Base-by-base conservation (phyloP, 106 monocot genomes). In the Platanthera zijinensis region DNA sequence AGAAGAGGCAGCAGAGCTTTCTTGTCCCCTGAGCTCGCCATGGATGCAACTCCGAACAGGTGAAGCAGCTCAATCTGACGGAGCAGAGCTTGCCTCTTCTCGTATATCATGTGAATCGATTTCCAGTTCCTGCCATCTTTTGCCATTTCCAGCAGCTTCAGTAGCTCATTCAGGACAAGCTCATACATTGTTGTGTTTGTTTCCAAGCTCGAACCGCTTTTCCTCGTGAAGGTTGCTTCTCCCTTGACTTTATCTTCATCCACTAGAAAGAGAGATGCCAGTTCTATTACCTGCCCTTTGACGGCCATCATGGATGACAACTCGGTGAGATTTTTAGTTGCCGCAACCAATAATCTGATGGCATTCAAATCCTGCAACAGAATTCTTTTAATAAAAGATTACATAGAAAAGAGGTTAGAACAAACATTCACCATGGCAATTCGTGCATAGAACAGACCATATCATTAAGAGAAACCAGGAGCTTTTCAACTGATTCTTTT, bases 21-120 rank as follows among this genome's bases (percentile, higher is more conserved):
- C 51, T 53, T 61, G 50, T 79, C 46, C 48, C 21, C 78, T 10
- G 21, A 69, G 45, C 52, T 77, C 18, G 45, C 21, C 19, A 47
- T 11, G 22, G 47, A 53, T 25, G 48, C 71, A 12, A 51, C 61
- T 15, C 76, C 76, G 73, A 84, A 80, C 7, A 73, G 39, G 19
- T 79, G 79, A 32, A 84, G 70, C 13, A 84, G 76, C 79, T 79
- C 76, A 45, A 84, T 84, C 79, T 76, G 75, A 46, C 59, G 10
- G n/a, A 84, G 79, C 53, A 79, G 50, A 21, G 76, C 69, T 39
- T 71, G 50, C 57, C 84, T 71, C 75, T 32, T 54, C 70, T 75
- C 68, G 45, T 50, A 17, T 19, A 75, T 28, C 14, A 4, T 6
- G 48, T 50, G 17, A 50, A 11, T 13, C 8, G 49, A 63, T 8